These are phyloP conservation scores for Ophiosphaerella korrae DNA, from an alignment of 2,329 filamentous ascomycete genomes.

Conservation along the genomic window DNA sequence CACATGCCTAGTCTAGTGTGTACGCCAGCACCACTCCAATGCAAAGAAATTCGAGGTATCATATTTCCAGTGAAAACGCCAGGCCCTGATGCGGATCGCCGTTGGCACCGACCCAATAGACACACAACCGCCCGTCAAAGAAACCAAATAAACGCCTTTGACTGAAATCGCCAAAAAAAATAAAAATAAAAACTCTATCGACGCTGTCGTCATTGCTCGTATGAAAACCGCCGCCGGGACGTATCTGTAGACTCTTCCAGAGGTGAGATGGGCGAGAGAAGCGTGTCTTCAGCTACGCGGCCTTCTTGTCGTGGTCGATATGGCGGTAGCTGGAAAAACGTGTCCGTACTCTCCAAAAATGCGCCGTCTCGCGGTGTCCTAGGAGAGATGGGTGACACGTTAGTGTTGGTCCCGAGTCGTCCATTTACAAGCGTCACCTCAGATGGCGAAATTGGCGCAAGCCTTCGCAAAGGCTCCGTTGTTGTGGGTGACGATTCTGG, in stretches of 20 bases:
- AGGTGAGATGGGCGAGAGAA: constrained; percentile 43
- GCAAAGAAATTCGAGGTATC: constrained; percentile 14
- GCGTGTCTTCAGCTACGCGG: constrained; percentile 32
- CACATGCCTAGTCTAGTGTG: constrained; percentile 14
- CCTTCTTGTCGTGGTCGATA: constrained; percentile 28
- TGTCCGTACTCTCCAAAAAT: constrained; percentile 37
- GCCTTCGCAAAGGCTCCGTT: constrained; percentile 28
- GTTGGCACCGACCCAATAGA: constrained; percentile 2
- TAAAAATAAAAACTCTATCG: constrained; percentile 15
- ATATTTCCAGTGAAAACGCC: constrained; percentile 16
- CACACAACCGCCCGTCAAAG: constrained; percentile 1
- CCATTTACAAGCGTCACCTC: constrained; percentile 38
- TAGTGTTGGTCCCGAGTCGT: constrained; percentile 20
- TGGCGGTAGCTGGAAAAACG: constrained; percentile 35
- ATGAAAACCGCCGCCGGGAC: constrained; percentile 45
- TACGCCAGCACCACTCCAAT: constrained; percentile 11
- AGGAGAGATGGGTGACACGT: constrained; percentile 39
- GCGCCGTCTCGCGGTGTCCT: constrained; percentile 40
- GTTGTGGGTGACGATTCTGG: constrained; percentile 21
- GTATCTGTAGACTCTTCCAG: constrained; percentile 35
- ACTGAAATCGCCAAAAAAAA: constrained; percentile 9
- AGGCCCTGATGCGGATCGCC: constrained; percentile 7
- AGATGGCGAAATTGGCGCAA: constrained; percentile 28
- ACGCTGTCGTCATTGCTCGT: constrained; percentile 39
- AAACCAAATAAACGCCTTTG: constrained; percentile 14